Base-by-base conservation (phyloP, 148 eudicot genomes). In the Silene conica region DNA sequence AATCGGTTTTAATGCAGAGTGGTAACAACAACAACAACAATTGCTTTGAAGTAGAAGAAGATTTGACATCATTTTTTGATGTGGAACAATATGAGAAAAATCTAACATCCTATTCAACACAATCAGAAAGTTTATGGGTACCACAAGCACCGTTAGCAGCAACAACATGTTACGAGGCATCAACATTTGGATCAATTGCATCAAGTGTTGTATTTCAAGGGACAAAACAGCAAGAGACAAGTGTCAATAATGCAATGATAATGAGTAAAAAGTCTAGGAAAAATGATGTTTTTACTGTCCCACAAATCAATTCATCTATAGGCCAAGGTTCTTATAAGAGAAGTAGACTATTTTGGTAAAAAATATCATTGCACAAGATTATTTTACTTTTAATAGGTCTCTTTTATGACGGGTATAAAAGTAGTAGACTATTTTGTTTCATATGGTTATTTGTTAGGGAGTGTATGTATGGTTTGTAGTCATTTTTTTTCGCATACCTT, bases 241-340 rank as follows among this genome's bases (percentile, higher is more conserved):
- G 58, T 72, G 66, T 66, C 60, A 57, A 5, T 43, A 3, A 56
- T 6, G 6, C 64, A 11, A 55, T 57, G 15, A 83, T 76, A 72
- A 22, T 75, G 23, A 79, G 70, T 84, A 86, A 76, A 73, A 84
- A 83, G 26, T 66, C 77, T 78, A 83, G 38, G 43, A 85, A 81
- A 16, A 90, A 84, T 67, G 81, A 79, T 62, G 80, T 71, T 16
- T 89, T 84, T 75, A 73, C 86, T 64, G 94, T 92, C 73, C 97
- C 97, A 20, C 88, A 92, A 80, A 89, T 87, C 60, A 80, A 80
- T 72, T 68, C 78, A 41, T 56, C 78, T 46, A 19, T 43, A 12
- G 16, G 10, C 5, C 18, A 57, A 19, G 63, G 75, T n/a, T 73
- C 79, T 74, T 86, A 82, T 72, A 87, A 86, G 79, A 86, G 89